These are phyloP conservation scores for Collybiopsis luxurians DNA, from an alignment of 768 basidiomycete genomes.

Conservation along the genomic window DNA sequence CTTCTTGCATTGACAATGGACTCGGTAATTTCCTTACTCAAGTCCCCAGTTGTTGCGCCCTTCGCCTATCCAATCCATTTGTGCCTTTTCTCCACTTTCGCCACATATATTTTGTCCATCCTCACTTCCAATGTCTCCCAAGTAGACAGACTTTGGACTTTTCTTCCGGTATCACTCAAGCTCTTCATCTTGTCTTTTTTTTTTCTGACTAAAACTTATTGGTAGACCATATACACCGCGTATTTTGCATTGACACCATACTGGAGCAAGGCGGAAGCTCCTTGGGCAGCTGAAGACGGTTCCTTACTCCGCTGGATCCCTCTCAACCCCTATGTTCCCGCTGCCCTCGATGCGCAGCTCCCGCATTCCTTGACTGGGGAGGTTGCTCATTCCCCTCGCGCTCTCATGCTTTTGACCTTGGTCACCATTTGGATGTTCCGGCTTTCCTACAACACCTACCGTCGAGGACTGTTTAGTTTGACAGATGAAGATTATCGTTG, in stretches of 20 bases:
- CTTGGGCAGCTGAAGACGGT: background rate
- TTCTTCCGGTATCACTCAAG: slow-evolving; percentile 51
- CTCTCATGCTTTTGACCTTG: slow-evolving; percentile 71
- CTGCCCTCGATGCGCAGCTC: slow-evolving; percentile 25
- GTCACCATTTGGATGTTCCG: slow-evolving; percentile 63
- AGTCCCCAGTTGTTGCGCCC: slow-evolving; percentile 2
- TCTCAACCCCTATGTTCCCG: slow-evolving; percentile 57
- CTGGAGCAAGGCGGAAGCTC: slow-evolving; percentile 38
- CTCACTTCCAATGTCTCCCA: slow-evolving; percentile 81
- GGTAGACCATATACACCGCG: slow-evolving; percentile 64
- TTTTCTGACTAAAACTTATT: too few relatives aligned
- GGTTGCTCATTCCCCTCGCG: slow-evolving; percentile 63
- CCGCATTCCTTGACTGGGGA: slow-evolving; percentile 24
- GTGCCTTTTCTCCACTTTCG: slow-evolving; percentile 44
- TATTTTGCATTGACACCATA: slow-evolving; percentile 80
- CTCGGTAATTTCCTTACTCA: too few relatives aligned
- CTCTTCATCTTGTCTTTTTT: too few relatives aligned
- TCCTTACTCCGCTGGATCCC: slow-evolving; percentile 14
- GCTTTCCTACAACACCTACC: slow-evolving; percentile 67
- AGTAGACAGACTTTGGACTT: slow-evolving; percentile 81
- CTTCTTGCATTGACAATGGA: too few relatives aligned
- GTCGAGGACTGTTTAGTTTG: slow-evolving; percentile 75
- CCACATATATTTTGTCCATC: slow-evolving; percentile 58
- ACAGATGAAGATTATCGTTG: slow-evolving; percentile 93
- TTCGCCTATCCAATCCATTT: slow-evolving; percentile 66